Base-by-base conservation (phyloP, 2,329 filamentous ascomycete species). In the Colletotrichum euphorbiae region DNA sequence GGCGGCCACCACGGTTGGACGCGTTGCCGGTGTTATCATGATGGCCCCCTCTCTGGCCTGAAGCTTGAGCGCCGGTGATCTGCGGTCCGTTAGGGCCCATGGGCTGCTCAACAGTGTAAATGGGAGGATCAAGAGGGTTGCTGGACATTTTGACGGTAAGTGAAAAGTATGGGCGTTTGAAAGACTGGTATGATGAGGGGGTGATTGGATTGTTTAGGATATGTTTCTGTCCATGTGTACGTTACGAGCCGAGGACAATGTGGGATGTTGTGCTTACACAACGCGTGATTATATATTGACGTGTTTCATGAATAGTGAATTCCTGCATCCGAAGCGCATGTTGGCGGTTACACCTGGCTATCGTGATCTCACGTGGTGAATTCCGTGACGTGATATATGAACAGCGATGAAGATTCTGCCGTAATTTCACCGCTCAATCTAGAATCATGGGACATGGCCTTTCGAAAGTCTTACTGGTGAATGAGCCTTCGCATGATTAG, bases 11-110 rank as follows among this genome's bases (percentile, higher is more conserved):
- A 6, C 33, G 43, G 33, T 45, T 40, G 17, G 57, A 50, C 13
- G 57, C 28, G n/a, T 42, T 50, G 24, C 57, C 57, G 13, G 45
- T 60, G 33, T 46, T 60, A 19, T 60, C 57, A 15, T 40, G 36
- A 21, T 60, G 57, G 19, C 57, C 57, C 1, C 57, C 57, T 0
- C 57, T 31, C 7, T 19, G 17, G 19, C 57, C 57, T 13, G 57
- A 60, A 8, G 57, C 57, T 19, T 60, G 57, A 33, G 57, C 28
- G 17, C 57, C 57, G 1, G 43, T 51, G 19, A 13, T 31, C 21
- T 45, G 40, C 3, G 57, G 57, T 0, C 57, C 57, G 8, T 60
- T 60, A 12, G 31, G 43, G 1, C 57, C 57, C 9, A 48, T 19
- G n/a, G 57, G 57, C 17, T 51, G 28, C 3, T 48, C 15, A 17